A percentile compares a stretch with the other conserved stretches of the same genome.
These are phyloP conservation scores for Jacaranda mimosifolia DNA, from an alignment of 257 asterid genomes.

Conservation along the genomic window DNA sequence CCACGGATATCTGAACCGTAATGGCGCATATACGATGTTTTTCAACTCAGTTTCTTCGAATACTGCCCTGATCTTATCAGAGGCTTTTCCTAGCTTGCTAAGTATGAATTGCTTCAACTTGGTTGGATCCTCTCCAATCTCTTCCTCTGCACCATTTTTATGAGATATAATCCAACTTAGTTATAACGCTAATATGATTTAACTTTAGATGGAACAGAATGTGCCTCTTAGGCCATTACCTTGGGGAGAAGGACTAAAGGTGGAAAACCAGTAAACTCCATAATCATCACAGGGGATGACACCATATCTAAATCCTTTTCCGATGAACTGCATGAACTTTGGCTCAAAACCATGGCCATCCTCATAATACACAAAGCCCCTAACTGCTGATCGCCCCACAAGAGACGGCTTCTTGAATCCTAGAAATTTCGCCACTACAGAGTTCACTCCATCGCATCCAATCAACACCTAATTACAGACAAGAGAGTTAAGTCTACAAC, in stretches of 20 bases:
- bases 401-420: slow-evolving; percentile 48
- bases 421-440: slow-evolving; percentile 58
- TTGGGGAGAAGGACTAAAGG: slow-evolving; percentile 42
- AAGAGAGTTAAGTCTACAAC: background rate
- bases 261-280: slow-evolving; percentile 54
- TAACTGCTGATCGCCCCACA: slow-evolving; percentile 46
- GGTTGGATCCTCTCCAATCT: slow-evolving; percentile 36
- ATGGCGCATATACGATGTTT: slow-evolving; percentile 34
- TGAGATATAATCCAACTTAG: background rate
- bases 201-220: background rate
- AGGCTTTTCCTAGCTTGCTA: slow-evolving; percentile 43
- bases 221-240: slow-evolving; percentile 18
- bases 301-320: slow-evolving; percentile 54
- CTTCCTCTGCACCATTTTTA: slow-evolving; percentile 38
- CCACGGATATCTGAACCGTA: slow-evolving; percentile 54
- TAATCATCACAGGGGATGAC: slow-evolving; percentile 50
- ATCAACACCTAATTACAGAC: slow-evolving; percentile 48
- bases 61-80: slow-evolving; percentile 29
- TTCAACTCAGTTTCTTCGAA: slow-evolving; percentile 38
- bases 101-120: slow-evolving; percentile 47
- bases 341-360: slow-evolving; percentile 54
- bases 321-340: slow-evolving; percentile 43
- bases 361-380: slow-evolving; percentile 44
- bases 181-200: background rate
- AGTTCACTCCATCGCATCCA: slow-evolving; percentile 66